Conservation (phyloP, 2,329 filamentous ascomycete genomes). For the Myotisia sp. region DNA sequence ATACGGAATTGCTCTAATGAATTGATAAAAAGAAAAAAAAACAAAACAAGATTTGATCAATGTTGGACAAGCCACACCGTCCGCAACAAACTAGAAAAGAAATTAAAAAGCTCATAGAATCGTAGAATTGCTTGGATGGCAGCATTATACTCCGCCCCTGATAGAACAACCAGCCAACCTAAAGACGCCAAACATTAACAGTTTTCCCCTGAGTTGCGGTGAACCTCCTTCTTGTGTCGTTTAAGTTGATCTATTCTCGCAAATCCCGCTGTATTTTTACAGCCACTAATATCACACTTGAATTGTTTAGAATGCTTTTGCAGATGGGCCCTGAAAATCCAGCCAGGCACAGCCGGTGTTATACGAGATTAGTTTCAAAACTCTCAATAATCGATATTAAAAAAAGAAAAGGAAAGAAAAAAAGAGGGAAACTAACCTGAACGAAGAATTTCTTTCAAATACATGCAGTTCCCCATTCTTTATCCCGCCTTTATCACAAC, state of each 20-base stretch:
- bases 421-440: neutral
- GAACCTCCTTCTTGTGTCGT: slow-evolving; percentile 3
- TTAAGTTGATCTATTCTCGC: slow-evolving; percentile 4
- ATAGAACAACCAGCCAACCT: too few species aligned
- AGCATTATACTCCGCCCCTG: too few species aligned
- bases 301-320: slow-evolving; percentile 1
- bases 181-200: slow-evolving; percentile 1
- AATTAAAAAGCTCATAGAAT: too few species aligned
- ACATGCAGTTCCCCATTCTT: neutral
- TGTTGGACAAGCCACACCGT: too few species aligned
- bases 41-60: too few species aligned
- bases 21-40: too few species aligned
- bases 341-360: neutral
- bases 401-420: neutral
- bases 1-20: too few species aligned
- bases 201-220: slow-evolving; percentile 2
- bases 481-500: slow-evolving; percentile 3
- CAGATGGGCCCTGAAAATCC: slow-evolving; percentile 1
- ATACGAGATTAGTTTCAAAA: neutral
- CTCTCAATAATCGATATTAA: neutral
- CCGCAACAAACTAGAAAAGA: too few species aligned
- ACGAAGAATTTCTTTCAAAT: slow-evolving; percentile 4
- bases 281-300: slow-evolving; percentile 3
- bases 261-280: slow-evolving; percentile 3
- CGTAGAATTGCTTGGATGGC: too few species aligned